phyloP scores from a whole-genome alignment of 305 asterid genomes.

The Fraxinus dipetala region DNA sequence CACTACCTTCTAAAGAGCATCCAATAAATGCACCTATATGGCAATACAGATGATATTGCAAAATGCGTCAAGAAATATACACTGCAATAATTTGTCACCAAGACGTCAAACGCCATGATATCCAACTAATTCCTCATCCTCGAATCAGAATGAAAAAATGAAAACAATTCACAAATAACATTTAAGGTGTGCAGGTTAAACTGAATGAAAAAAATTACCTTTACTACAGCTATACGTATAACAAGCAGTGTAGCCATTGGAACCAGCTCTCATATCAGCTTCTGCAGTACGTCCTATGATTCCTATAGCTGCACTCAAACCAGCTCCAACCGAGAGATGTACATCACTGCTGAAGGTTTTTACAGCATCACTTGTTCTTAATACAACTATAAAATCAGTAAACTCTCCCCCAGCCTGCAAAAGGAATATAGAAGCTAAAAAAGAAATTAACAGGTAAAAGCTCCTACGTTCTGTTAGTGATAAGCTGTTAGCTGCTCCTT shows the following conservation, averaged over 20 bases:
- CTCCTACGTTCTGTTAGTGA: neutral
- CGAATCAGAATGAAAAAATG: neutral
- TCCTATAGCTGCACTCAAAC: conserved; percentile 83
- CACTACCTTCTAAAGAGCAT: conserved; percentile 85
- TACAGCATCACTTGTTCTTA: conserved; percentile 78
- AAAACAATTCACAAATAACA: neutral
- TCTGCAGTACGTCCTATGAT: conserved; percentile 87
- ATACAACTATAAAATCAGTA: conserved; percentile 79
- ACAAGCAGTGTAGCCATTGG: conserved; percentile 67
- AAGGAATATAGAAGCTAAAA: conserved; percentile 10
- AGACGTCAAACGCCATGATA: neutral
- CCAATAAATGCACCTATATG: conserved; percentile 90
- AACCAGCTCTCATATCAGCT: conserved; percentile 83
- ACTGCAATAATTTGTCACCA: neutral
- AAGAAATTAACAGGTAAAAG: neutral
- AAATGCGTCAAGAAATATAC: neutral
- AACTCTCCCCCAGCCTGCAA: conserved; percentile 96
- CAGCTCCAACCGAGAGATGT: conserved; percentile 87
- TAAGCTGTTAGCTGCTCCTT: neutral
- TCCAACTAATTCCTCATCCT: neutral
- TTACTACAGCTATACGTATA: conserved; percentile 93
- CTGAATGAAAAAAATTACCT: conserved; percentile 41
- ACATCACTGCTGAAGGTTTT: conserved; percentile 68
- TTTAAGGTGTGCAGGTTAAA: neutral
- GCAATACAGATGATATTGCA: neutral